A percentile compares a stretch with the other conserved stretches of the same genome.
Conservation (phyloP, 2,329 filamentous ascomycete species). For the Diaporthe batatas region DNA sequence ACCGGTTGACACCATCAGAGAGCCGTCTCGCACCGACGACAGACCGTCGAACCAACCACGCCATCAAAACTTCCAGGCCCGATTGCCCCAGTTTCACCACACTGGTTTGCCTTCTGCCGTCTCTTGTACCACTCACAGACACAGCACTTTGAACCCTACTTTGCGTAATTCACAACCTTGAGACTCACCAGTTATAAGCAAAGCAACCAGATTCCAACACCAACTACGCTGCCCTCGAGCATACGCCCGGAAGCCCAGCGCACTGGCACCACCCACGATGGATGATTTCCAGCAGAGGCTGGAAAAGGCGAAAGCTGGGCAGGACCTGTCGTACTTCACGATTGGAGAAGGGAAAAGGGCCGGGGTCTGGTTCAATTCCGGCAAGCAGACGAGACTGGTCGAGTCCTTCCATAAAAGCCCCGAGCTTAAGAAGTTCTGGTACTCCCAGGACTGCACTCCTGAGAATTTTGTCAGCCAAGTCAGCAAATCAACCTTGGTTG, state of each 20-base stretch:
- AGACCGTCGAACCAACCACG: too few relatives aligned
- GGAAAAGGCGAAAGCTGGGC: not conserved
- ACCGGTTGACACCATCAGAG: too few relatives aligned
- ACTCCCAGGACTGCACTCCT: constrained; percentile 15
- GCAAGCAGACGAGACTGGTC: not conserved
- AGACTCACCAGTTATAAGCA: not conserved
- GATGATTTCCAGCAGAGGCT: not conserved
- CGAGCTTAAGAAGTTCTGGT: not conserved
- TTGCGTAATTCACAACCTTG: not conserved
- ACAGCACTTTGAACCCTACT: too few relatives aligned
- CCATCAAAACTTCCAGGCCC: too few relatives aligned
- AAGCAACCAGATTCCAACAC: not conserved
- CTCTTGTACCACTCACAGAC: too few relatives aligned
- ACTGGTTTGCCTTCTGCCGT: too few relatives aligned
- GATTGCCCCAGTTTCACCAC: too few relatives aligned
- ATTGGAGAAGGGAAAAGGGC: not conserved
- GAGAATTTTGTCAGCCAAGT: constrained; percentile 20
- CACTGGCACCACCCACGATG: not conserved
- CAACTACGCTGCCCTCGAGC: not conserved
- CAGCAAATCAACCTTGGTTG: constrained; percentile 16
- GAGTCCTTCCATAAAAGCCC: not conserved
- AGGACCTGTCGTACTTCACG: not conserved
- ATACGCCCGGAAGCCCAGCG: not conserved
- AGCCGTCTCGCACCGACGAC: too few relatives aligned
- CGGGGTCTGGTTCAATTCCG: not conserved